phyloP scores from a whole-genome alignment of 257 asterid genomes.

The Osmanthus fragrans region DNA sequence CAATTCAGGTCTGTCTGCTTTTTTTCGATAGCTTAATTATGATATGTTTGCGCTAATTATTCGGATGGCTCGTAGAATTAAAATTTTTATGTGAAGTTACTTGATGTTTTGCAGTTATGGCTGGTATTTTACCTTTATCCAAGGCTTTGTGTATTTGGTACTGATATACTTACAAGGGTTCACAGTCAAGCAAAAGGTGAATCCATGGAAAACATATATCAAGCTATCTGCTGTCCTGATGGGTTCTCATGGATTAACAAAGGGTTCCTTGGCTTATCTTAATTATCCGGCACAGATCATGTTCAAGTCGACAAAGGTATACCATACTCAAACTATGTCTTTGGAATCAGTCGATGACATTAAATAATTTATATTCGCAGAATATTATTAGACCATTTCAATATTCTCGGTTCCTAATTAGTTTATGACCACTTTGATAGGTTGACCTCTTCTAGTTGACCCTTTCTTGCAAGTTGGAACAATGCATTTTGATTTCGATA shows the following conservation, averaged over 20 bases:
- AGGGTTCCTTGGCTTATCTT: slow-evolving; percentile 89
- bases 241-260: slow-evolving; percentile 96
- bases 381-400: slow-evolving; percentile 7
- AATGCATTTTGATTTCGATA: background rate
- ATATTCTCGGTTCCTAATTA: background rate
- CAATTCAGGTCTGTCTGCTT: slow-evolving; percentile 54
- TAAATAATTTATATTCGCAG: background rate
- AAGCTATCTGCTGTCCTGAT: slow-evolving; percentile 92
- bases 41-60: background rate
- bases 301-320: slow-evolving; percentile 96
- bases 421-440: background rate
- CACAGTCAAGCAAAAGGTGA: slow-evolving; percentile 93
- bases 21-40: background rate
- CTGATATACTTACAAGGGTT: slow-evolving; percentile 78
- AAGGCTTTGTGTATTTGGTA: slow-evolving; percentile 85
- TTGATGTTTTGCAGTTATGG: slow-evolving; percentile 66
- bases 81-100: background rate
- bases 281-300: slow-evolving; percentile 96
- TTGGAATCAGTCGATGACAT: background rate
- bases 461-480: slow-evolving; percentile 9
- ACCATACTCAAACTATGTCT: background rate
- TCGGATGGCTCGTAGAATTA: background rate
- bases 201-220: slow-evolving; percentile 85
- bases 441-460: slow-evolving; percentile 8
- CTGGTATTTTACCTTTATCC: slow-evolving; percentile 92